A percentile compares a stretch with the other conserved stretches of the same genome.
These are phyloP conservation scores for Westerdykella ornata DNA, from an alignment of 2,329 filamentous ascomycete genomes.

Conservation along the genomic window DNA sequence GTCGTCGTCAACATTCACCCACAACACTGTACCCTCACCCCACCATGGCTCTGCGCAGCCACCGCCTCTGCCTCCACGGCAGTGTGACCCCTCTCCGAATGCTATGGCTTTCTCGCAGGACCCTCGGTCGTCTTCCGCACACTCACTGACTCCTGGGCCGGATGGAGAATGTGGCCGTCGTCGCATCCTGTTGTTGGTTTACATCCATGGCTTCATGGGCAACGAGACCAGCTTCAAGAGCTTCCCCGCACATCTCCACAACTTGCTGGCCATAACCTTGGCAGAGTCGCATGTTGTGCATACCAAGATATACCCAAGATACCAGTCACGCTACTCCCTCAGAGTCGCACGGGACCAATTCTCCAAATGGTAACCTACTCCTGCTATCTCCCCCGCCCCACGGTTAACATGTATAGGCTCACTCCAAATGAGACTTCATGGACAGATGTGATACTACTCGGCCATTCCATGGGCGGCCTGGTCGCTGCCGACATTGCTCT, in stretches of 20 bases:
- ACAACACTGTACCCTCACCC: slow-evolving; percentile 4
- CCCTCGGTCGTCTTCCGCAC: slow-evolving; percentile 41
- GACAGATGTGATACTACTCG: slow-evolving; percentile 75
- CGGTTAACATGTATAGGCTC: slow-evolving; percentile 47
- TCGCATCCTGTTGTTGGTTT: slow-evolving; percentile 65
- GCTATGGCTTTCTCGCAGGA: slow-evolving; percentile 32
- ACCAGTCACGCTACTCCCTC: slow-evolving; percentile 67
- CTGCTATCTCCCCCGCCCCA: neutral
- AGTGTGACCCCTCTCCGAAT: slow-evolving; percentile 17
- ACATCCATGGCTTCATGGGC: slow-evolving; percentile 87
- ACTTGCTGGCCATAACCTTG: slow-evolving; percentile 60
- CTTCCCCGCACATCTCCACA: slow-evolving; percentile 82
- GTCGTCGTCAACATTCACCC: neutral
- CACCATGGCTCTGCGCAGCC: slow-evolving; percentile 10
- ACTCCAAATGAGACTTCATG: slow-evolving; percentile 64
- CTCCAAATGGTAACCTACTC: slow-evolving; percentile 57
- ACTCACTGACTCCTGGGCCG: slow-evolving; percentile 40
- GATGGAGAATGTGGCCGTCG: slow-evolving; percentile 27
- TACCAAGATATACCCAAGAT: slow-evolving; percentile 77
- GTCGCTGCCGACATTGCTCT: slow-evolving; percentile 73
- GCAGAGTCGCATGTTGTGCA: slow-evolving; percentile 71
- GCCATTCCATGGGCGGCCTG: slow-evolving; percentile 86
- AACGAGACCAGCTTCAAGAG: slow-evolving; percentile 80
- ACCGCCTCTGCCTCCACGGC: slow-evolving; percentile 32
- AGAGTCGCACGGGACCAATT: slow-evolving; percentile 74